Conservation (phyloP, 2,329 filamentous ascomycete species). For the Phaeosphaeriaceae sp. region DNA sequence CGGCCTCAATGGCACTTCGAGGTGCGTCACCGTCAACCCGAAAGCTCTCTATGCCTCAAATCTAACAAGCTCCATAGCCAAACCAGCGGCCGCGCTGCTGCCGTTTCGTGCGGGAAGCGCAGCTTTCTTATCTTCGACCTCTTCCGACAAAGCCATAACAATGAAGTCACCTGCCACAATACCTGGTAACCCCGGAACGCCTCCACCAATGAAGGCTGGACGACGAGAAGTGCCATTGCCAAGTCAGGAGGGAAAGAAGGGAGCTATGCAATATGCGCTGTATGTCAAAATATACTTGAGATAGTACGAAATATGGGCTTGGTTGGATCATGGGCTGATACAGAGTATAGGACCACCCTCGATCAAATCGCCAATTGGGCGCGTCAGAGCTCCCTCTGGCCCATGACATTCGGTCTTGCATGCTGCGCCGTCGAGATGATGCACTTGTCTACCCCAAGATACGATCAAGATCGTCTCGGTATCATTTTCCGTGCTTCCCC, state of each 20-base stretch:
- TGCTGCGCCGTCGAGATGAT: constrained; percentile 96
- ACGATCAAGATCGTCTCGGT: constrained; percentile 87
- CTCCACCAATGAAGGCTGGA: constrained; percentile 62
- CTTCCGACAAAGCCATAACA: constrained; percentile 67
- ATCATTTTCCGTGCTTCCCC: constrained; percentile 93
- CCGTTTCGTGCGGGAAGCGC: constrained; percentile 67
- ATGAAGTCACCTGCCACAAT: constrained; percentile 61
- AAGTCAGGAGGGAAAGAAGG: constrained; percentile 81
- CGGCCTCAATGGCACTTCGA: constrained; percentile 62
- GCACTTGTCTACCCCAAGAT: constrained; percentile 88
- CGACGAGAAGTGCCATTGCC: constrained; percentile 74
- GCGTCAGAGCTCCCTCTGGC: constrained; percentile 87
- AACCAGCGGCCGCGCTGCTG: constrained; percentile 67
- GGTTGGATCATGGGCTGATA: constrained; percentile 20
- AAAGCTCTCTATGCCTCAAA: constrained; percentile 21
- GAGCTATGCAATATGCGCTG: constrained; percentile 84
- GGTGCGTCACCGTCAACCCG: constrained; percentile 49
- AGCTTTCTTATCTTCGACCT: constrained; percentile 69
- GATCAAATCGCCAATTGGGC: constrained; percentile 87
- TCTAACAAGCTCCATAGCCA: constrained; percentile 59
- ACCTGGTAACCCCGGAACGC: constrained; percentile 60
- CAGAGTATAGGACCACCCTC: constrained; percentile 69
- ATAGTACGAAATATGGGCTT: background rate
- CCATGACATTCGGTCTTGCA: constrained; percentile 87
- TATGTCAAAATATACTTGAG: constrained; percentile 58